Evolutionary conservation across 345 rosid species (phyloP), one percentile per base, ranked within the genome.

Genomic region (Erodium maritimum): DNA sequence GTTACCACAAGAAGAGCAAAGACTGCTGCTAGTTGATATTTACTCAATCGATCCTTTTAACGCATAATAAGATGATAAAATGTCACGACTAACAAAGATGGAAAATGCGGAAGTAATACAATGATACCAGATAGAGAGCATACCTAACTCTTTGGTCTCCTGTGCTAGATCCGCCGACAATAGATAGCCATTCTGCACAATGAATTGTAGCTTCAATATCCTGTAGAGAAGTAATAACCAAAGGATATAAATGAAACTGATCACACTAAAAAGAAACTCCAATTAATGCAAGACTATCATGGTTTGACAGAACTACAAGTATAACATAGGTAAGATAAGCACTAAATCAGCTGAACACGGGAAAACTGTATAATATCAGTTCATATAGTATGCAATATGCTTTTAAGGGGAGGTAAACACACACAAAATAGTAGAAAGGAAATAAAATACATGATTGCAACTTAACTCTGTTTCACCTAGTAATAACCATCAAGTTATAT

Each of bases 171-270:
- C 99, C 97, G 62, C 99, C 99, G 60, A 87, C 85, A 12, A 93
- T 90, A 69, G 96, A 89, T 60, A 94, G 91, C 99, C 99, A 90
- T 66, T 94, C 99, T 37, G 99, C 99, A 87, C 99, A 94, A 80
- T 94, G 99, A 82, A 94, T 85, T 67, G 99, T 82, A 58, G 97
- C 96, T 78, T 94, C 99, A 78, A 90, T 82, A 70, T 94, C 99
- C 99, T 94, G 95, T 65, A 77, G 65, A 75, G 48, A 68, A 61
- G 46, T 59, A 60, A 77, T 21, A 64, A 65, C 55, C 42, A 50
- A 60, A 61, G 55, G 61, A 60, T 53, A 53, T 53, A 53, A 53
- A 42, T 42, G 48, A 42, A 42, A 42, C 48, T 42, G 48, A 42
- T 42, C 48, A 42, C 14, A 42, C 48, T 42, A 42, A 42, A 12